Conservation (phyloP, 805 yeast species). For the Torulaspora quercuum region DNA sequence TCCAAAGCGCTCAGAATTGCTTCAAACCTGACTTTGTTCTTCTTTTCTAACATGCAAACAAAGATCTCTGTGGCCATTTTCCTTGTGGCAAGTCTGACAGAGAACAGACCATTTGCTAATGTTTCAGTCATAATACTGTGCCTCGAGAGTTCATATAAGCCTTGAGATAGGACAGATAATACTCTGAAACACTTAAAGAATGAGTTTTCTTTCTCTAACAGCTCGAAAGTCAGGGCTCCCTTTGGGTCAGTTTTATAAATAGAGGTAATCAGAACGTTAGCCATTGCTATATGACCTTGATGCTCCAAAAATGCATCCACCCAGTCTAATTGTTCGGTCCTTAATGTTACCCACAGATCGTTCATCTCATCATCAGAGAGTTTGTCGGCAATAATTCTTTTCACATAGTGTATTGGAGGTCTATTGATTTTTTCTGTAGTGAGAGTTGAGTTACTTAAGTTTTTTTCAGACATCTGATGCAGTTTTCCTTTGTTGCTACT, state of each 20-base stretch:
- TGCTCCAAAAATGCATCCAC: slow-evolving; percentile 68
- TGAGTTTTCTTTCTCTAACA: slow-evolving; percentile 67
- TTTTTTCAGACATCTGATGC: slow-evolving; percentile 16
- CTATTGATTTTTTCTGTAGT: slow-evolving; percentile 35
- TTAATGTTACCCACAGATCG: slow-evolving; percentile 82
- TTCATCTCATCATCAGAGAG: slow-evolving; percentile 69
- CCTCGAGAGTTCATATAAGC: slow-evolving; percentile 27
- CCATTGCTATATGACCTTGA: slow-evolving; percentile 79
- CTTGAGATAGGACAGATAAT: slow-evolving; percentile 28
- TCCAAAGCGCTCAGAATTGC: slow-evolving; percentile 33
- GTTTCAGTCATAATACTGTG: slow-evolving; percentile 50
- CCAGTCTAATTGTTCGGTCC: slow-evolving; percentile 88
- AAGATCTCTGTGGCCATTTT: slow-evolving; percentile 77
- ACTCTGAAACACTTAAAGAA: slow-evolving; percentile 77
- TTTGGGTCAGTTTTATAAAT: slow-evolving; percentile 29
- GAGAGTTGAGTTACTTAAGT: slow-evolving; percentile 23
- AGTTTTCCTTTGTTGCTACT: slow-evolving; percentile 7
- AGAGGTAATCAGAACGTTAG: slow-evolving; percentile 57
- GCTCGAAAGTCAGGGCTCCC: slow-evolving; percentile 38
- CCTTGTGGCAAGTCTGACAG: slow-evolving; percentile 72
- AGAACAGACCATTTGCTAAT: slow-evolving; percentile 66
- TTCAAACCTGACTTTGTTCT: slow-evolving; percentile 48
- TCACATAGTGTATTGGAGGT: slow-evolving; percentile 74
- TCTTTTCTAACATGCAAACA: slow-evolving; percentile 50
- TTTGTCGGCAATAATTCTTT: slow-evolving; percentile 64